These are phyloP conservation scores for Penicillium sp. DNA, from an alignment of 2,329 filamentous ascomycete species.

Conservation along the genomic window DNA sequence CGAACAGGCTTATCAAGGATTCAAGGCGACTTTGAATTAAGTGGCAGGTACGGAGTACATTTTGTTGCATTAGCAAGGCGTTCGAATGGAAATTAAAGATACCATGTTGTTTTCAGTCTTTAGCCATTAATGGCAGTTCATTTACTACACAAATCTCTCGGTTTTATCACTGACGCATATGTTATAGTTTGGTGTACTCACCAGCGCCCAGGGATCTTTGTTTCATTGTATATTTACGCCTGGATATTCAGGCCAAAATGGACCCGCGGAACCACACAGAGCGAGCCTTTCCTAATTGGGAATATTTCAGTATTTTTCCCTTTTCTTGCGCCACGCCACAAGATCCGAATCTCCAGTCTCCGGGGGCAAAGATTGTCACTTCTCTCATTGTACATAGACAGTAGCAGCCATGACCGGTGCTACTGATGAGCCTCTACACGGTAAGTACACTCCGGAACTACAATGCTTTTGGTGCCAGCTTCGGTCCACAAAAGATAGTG, in stretches of 20 bases:
- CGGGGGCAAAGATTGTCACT: conserved; percentile 3
- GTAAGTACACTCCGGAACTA: conserved; percentile 25
- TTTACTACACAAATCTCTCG: neutral
- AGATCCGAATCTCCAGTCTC: neutral
- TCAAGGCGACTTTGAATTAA: conserved; percentile 74
- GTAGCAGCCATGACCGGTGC: conserved; percentile 32
- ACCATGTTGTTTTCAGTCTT: conserved; percentile 1
- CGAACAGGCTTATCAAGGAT: conserved; percentile 89
- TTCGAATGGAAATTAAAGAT: conserved; percentile 16
- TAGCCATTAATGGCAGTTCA: neutral
- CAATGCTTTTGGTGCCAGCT: conserved; percentile 11
- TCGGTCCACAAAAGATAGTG: conserved; percentile 23
- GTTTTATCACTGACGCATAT: too few relatives aligned
- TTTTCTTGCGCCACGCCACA: conserved; percentile 14
- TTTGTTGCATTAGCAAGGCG: conserved; percentile 11
- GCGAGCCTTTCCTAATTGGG: conserved; percentile 35
- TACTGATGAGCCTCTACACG: conserved; percentile 41
- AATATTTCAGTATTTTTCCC: conserved; percentile 26
- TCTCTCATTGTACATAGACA: neutral
- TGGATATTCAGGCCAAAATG: conserved; percentile 15
- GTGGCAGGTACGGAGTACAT: neutral
- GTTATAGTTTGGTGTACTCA: too few relatives aligned
- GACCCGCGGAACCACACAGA: conserved; percentile 30
- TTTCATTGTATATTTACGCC: conserved; percentile 1
- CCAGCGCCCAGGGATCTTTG: too few relatives aligned